Percentiles rank a stretch among this genome's conserved stretches.
Conservation (phyloP, 2,329 filamentous ascomycete genomes). For the Alternaria arborescens region DNA sequence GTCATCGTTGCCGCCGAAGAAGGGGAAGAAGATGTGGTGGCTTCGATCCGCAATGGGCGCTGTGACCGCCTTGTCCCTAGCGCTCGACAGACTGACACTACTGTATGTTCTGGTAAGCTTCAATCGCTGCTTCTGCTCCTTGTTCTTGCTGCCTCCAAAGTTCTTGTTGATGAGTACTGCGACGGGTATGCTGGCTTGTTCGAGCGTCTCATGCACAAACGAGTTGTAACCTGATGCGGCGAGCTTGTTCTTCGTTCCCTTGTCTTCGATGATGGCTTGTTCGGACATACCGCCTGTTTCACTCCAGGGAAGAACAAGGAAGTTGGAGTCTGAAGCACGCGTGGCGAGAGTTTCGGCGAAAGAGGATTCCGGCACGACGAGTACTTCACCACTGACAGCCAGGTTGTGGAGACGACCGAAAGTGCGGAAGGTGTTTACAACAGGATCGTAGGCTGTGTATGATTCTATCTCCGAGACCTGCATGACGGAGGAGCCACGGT, state of each 20-base stretch:
- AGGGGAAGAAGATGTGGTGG: conserved; percentile 88
- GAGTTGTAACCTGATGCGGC: conserved; percentile 70
- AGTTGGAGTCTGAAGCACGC: conserved; percentile 68
- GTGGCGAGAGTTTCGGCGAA: conserved; percentile 80
- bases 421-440: conserved; percentile 89
- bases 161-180: conserved; percentile 82
- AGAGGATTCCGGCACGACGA: conserved; percentile 77
- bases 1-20: conserved; percentile 85
- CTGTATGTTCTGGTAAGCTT: conserved; percentile 42
- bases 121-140: conserved; percentile 27
- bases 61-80: conserved; percentile 64
- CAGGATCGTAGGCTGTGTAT: conserved; percentile 71
- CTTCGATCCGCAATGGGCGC: conserved; percentile 70
- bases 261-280: conserved; percentile 58
- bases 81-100: conserved; percentile 59
- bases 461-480: conserved; percentile 85
- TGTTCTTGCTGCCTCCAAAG: conserved; percentile 62
- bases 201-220: conserved; percentile 76
- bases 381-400: conserved; percentile 80
- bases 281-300: conserved; percentile 80
- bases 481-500: conserved; percentile 96
- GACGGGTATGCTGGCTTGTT: conserved; percentile 70
- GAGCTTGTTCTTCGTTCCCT: conserved; percentile 67
- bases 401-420: conserved; percentile 87
- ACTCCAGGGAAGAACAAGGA: conserved; percentile 88